Conservation (phyloP, 1,284 basidiomycete species). For the Puccinia polysora region DNA sequence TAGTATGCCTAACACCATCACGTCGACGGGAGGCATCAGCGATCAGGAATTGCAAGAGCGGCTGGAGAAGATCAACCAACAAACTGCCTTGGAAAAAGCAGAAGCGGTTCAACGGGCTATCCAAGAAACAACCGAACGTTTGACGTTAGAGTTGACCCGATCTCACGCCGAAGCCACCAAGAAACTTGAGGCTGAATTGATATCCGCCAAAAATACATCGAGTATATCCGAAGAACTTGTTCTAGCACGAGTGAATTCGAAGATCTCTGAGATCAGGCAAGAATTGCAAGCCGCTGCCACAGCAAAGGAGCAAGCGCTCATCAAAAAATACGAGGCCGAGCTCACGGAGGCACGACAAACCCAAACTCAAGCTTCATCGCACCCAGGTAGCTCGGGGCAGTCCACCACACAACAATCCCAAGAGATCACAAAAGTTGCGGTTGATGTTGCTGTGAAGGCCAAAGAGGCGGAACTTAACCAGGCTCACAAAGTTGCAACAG, state of each 20-base stretch:
- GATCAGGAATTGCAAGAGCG: slow-evolving; percentile 16
- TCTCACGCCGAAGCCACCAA: slow-evolving; percentile 13
- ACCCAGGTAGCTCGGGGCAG: neutral
- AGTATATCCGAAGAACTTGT: slow-evolving; percentile 4
- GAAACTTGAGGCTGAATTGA: slow-evolving; percentile 32
- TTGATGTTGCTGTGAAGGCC: slow-evolving; percentile 19
- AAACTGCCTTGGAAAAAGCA: slow-evolving; percentile 19
- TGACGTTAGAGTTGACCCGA: slow-evolving; percentile 22
- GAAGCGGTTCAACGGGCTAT: slow-evolving; percentile 23
- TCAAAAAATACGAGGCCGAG: slow-evolving; percentile 12
- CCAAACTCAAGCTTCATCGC: neutral
- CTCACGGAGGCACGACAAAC: slow-evolving; percentile 4
- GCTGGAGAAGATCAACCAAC: slow-evolving; percentile 8
- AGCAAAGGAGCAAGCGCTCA: slow-evolving; percentile 4
- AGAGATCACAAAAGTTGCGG: slow-evolving; percentile 34
- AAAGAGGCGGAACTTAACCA: slow-evolving; percentile 29
- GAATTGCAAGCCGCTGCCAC: slow-evolving; percentile 20
- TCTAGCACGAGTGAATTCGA: slow-evolving; percentile 1
- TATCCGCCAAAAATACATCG: neutral
- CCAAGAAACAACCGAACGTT: slow-evolving; percentile 19
- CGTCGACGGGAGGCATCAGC: neutral
- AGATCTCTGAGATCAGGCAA: slow-evolving; percentile 19
- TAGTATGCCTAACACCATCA: neutral
- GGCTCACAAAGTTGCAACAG: slow-evolving; percentile 11
- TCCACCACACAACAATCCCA: slow-evolving; percentile 12